These are phyloP conservation scores for Fusarium globosum DNA, from an alignment of 2,329 filamentous ascomycete species.

Conservation along the genomic window DNA sequence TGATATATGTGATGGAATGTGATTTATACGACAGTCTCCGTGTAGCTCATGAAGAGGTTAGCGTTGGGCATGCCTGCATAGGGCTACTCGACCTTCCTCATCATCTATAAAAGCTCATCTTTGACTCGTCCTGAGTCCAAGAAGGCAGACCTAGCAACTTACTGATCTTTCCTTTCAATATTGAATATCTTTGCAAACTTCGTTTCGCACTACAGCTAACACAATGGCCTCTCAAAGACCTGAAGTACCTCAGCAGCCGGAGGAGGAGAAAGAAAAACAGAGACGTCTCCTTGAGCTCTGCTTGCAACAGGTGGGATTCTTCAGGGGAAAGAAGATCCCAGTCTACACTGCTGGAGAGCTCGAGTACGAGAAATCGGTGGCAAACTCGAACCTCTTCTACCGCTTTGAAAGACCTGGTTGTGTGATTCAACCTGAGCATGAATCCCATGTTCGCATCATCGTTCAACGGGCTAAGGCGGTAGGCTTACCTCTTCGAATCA, in stretches of 20 bases:
- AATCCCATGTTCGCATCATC: slow-evolving; percentile 8
- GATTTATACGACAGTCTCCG: not conserved
- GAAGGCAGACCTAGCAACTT: too few relatives aligned
- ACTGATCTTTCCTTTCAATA: too few relatives aligned
- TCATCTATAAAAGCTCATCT: not conserved
- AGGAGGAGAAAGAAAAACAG: not conserved
- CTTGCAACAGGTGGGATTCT: slow-evolving; percentile 11
- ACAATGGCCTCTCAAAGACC: not conserved
- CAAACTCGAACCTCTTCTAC: slow-evolving; percentile 31
- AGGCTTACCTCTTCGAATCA: slow-evolving; percentile 41
- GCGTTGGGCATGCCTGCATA: not conserved
- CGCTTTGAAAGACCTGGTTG: slow-evolving; percentile 25
- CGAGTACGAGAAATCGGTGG: slow-evolving; percentile 27
- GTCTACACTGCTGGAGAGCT: not conserved
- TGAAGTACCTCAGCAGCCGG: rapidly evolving
- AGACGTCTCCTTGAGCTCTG: not conserved
- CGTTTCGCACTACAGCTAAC: too few relatives aligned
- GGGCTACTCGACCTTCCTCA: rapidly evolving
- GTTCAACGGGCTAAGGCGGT: slow-evolving; percentile 5
- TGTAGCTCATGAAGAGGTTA: rapidly evolving
- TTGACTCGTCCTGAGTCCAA: rapidly evolving
- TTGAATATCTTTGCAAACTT: too few relatives aligned
- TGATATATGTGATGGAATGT: not conserved
- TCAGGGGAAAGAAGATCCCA: slow-evolving; percentile 4
- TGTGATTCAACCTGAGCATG: slow-evolving; percentile 26